Conservation (phyloP, 1,139 yeast species). For the Suhomyces choctaworum region DNA sequence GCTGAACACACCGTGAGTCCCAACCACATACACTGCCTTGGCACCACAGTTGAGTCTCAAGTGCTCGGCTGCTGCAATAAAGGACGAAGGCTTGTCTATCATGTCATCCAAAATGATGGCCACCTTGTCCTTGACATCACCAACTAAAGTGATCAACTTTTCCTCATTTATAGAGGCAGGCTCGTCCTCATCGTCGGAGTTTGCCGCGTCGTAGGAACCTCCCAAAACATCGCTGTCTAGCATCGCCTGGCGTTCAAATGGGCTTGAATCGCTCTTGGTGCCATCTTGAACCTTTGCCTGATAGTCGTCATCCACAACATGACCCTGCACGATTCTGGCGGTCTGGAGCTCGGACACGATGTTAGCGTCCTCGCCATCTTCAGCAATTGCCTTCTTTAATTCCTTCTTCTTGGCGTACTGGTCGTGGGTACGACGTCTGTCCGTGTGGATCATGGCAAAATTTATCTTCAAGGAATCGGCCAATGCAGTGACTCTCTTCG, state of each 20-base stretch:
- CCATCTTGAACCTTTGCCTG: constrained; percentile 14
- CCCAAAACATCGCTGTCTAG: constrained; percentile 62
- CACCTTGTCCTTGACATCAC: constrained; percentile 87
- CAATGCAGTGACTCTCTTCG: constrained; percentile 94
- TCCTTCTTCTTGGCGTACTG: constrained; percentile 49
- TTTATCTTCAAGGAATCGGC: constrained; percentile 94
- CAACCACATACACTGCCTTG: constrained; percentile 81
- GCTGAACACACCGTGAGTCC: constrained; percentile 93
- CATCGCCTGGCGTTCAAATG: constrained; percentile 20
- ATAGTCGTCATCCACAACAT: constrained; percentile 90
- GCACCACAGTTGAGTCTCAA: constrained; percentile 95
- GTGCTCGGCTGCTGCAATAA: constrained; percentile 97
- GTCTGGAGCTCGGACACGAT: constrained; percentile 84
- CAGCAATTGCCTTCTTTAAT: constrained; percentile 31
- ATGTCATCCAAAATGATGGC: constrained; percentile 95
- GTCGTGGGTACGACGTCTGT: constrained; percentile 87
- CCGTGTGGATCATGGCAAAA: constrained; percentile 99
- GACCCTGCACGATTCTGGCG: constrained; percentile 95
- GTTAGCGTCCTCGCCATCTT: constrained; percentile 60
- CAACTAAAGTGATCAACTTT: constrained; percentile 91
- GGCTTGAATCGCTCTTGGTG: constrained; percentile 2
- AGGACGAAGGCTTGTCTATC: constrained; percentile 92
- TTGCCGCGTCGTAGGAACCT: constrained; percentile 76
- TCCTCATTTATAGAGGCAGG: constrained; percentile 63
- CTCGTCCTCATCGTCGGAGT: constrained; percentile 84